phyloP scores from a whole-genome alignment of 495 filamentous ascomycete genomes.

The Choiromyces venosus region DNA sequence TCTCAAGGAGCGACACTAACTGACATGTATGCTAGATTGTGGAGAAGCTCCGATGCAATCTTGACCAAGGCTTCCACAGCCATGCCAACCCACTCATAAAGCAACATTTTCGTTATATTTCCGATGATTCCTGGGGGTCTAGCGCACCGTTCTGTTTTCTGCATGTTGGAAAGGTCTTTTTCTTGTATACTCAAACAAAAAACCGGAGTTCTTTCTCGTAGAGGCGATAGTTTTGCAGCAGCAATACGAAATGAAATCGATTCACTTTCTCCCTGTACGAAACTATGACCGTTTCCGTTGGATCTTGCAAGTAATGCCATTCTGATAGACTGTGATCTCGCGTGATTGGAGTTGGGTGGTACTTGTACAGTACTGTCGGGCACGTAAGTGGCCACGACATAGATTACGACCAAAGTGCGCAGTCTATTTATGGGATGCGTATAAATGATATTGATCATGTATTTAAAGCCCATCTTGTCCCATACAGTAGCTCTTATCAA shows the following conservation, averaged over 20 bases:
- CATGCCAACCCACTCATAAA: constrained; percentile 76
- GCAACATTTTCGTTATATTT: neutral
- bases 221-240: neutral
- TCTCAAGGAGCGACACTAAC: neutral
- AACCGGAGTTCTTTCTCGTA: neutral
- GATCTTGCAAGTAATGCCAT: neutral
- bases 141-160: neutral
- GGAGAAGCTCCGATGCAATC: constrained; percentile 79
- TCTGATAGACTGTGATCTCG: neutral
- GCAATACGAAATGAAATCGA: neutral
- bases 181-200: neutral
- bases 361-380: neutral
- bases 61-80: constrained; percentile 73
- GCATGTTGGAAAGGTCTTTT: neutral
- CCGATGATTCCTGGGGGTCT: neutral
- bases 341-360: neutral
- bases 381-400: neutral
- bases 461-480: neutral
- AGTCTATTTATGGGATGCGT: neutral
- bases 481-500: neutral
- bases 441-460: neutral
- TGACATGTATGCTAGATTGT: constrained; percentile 53
- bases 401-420: neutral
- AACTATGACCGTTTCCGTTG: neutral
- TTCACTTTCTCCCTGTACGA: neutral